Evolutionary conservation across 1,284 basidiomycete genomes (phyloP), one percentile per base, ranked within the genome.

Genomic region (Kalmanozyma brasiliensis): DNA sequence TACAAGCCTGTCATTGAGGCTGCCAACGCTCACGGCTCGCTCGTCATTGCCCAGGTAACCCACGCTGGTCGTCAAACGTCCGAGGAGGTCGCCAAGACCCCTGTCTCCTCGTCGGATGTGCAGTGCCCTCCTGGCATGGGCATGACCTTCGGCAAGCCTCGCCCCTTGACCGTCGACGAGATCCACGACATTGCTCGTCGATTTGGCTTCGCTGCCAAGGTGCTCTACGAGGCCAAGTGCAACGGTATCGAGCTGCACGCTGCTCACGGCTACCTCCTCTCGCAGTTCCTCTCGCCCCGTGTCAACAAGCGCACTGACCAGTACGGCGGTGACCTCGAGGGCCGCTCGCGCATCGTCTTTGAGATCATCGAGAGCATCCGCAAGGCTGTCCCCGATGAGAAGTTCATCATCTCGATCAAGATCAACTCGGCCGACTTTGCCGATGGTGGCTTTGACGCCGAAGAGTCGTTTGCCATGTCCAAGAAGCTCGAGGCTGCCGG

Each of bases 161-260:
- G 82, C 17, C 85, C 85, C 52, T 88, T 93, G 89, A 83, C 86
- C 3, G 34, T 84, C 32, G 52, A 77, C 1, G 90, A 93, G 48
- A 87, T 94, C 26, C 85, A 88, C 19, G 78, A 85, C 13, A 86
- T 90, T 9, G 86, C 91, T 0, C 83, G 85, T 1, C 85, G 84
- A 13, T 98, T 97, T 76, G 86, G 90, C 2, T 84, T 85, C 43
- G 91, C 89, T 2, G 91, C 92, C 1, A 80, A 84, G 49, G 77
- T 91, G 30, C 91, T 92, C 13, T 82, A 86, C 16, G 82, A 87
- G 49, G 85, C 90, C 24, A 91, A 92, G 0, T 95, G 93, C 81
- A 91, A 96, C 73, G 95, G 94, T 0, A 84, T 96, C 11, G 88
- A 98, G 79, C 73, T 98, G 17, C 94, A 98, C 82, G 90, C 87